A percentile compares a stretch with the other conserved stretches of the same genome.
Evolutionary conservation across 2,329 filamentous ascomycete species (phyloP).

Genomic region (Xylariaceae sp.): DNA sequence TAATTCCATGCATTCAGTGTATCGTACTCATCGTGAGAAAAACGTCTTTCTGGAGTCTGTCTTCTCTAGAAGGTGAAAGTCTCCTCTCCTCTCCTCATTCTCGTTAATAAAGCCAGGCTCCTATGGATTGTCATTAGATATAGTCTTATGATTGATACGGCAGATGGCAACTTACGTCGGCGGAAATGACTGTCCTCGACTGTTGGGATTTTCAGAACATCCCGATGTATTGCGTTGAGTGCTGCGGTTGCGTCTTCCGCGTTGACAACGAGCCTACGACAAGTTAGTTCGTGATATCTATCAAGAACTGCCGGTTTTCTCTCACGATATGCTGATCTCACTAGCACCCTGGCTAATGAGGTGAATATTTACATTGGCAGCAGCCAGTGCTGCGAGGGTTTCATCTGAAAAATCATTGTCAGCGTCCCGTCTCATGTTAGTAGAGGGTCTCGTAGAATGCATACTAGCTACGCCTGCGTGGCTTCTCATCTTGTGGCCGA

Average conservation of each 20-base stretch:
- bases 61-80: too few relatives aligned
- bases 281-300: not conserved
- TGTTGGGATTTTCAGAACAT: conserved; percentile 30
- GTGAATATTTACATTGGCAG: conserved; percentile 28
- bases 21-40: too few relatives aligned
- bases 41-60: too few relatives aligned
- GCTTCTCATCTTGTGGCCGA: conserved; percentile 31
- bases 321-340: conserved; percentile 31
- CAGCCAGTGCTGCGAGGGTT: conserved; percentile 27
- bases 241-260: conserved; percentile 27
- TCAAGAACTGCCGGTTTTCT: not conserved
- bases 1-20: too few relatives aligned
- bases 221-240: conserved; percentile 30
- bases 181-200: conserved; percentile 26
- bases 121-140: conserved; percentile 14
- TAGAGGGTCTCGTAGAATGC: conserved; percentile 2
- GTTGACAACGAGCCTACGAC: conserved; percentile 25
- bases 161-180: conserved; percentile 17
- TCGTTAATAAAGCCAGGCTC: conserved; percentile 30
- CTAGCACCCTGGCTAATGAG: conserved; percentile 31
- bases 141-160: not conserved
- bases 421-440: not conserved
- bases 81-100: not conserved
- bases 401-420: conserved; percentile 20
- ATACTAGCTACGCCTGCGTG: conserved; percentile 30